Percentiles rank a stretch among this genome's conserved stretches.
Conservation (phyloP, 305 asterid species). For the Rubia balearica region DNA sequence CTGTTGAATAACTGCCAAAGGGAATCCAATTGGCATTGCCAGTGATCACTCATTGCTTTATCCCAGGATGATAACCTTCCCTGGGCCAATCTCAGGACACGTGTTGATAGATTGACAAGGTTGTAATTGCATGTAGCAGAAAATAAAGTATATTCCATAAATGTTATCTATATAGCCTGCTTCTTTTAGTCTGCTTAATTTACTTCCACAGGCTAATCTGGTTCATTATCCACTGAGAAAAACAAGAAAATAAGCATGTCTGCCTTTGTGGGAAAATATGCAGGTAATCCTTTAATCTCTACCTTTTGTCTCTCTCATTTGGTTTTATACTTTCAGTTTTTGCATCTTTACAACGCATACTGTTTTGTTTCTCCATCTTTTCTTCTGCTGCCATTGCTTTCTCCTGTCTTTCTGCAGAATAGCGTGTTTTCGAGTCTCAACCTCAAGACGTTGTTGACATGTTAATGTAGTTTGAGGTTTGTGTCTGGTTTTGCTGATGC, state of each 20-base stretch:
- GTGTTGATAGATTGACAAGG: conserved; percentile 22
- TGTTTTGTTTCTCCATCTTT: too few species aligned
- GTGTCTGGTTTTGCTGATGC: neutral
- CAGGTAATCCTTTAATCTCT: conserved; percentile 33
- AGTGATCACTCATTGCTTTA: conserved; percentile 48
- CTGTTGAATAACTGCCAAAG: conserved; percentile 18
- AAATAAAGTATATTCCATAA: conserved; percentile 26
- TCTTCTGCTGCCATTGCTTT: too few species aligned
- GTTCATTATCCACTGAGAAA: conserved; percentile 15
- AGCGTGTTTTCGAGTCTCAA: too few species aligned
- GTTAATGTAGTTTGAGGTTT: neutral
- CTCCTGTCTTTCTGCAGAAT: too few species aligned
- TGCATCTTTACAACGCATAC: neutral
- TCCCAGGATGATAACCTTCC: conserved; percentile 51
- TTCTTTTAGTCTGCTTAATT: conserved; percentile 14
- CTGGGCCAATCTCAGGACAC: conserved; percentile 52
- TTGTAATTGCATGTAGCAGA: neutral
- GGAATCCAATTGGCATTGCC: conserved; percentile 26
- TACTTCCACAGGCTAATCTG: conserved; percentile 9
- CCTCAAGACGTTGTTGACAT: too few species aligned
- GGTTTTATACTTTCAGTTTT: too few species aligned
- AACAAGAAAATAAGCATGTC: conserved; percentile 39
- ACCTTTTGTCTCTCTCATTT: neutral
- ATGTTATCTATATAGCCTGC: conserved; percentile 27
- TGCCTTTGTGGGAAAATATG: conserved; percentile 71